phyloP scores from a whole-genome alignment of 202 grass and related monocot species.

The Saccharum hybrid region DNA sequence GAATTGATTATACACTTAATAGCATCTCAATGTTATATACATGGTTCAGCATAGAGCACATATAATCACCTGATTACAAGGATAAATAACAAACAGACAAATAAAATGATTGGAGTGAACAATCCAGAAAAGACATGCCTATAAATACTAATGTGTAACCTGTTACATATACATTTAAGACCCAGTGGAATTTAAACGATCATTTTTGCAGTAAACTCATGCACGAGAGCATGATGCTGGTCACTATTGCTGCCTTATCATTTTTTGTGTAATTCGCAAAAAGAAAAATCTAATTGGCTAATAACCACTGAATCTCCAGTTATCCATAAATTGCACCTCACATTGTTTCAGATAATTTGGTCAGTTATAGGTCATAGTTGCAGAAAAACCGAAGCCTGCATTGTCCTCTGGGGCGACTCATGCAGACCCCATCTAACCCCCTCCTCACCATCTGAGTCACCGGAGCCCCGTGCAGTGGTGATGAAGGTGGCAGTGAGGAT shows the following conservation, averaged over 20 bases:
- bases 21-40: neutral
- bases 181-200: neutral
- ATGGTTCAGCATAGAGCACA: neutral
- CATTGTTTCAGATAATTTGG: neutral
- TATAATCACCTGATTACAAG: neutral
- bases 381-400: no score
- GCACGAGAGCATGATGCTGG: neutral
- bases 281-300: neutral
- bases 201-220: neutral
- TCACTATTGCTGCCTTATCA: neutral
- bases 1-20: conserved; percentile 28
- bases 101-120: neutral
- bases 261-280: no score
- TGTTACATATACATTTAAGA: neutral
- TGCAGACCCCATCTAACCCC: no score
- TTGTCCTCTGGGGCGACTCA: no score
- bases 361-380: neutral
- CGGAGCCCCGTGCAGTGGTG: no score
- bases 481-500: no score
- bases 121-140: neutral
- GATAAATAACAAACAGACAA: conserved; percentile 20
- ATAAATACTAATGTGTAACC: neutral
- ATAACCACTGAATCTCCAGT: neutral
- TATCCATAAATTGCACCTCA: neutral
- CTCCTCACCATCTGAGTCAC: no score